phyloP scores from a whole-genome alignment of 2,329 filamentous ascomycete genomes.

The Talaromyces sp. region DNA sequence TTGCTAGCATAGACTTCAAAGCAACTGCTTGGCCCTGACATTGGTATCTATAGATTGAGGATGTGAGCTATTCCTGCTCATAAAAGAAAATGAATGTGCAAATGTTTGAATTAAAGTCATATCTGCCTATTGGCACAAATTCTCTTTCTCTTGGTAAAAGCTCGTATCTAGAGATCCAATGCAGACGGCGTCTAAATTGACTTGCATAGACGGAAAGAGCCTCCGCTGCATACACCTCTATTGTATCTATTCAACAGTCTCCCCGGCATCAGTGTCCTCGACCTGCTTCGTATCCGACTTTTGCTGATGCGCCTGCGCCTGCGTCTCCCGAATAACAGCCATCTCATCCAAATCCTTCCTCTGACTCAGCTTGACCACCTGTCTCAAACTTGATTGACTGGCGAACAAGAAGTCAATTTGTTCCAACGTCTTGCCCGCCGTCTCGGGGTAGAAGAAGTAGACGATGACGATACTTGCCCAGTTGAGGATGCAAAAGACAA shows the following conservation, averaged over 20 bases:
- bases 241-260: not conserved
- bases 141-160: too few species aligned
- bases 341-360: conserved; percentile 19
- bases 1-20: not conserved
- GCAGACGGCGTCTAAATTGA: not conserved
- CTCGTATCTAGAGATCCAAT: too few species aligned
- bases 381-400: conserved; percentile 17
- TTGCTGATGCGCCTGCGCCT: conserved; percentile 19
- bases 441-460: conserved; percentile 35
- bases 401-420: conserved; percentile 28
- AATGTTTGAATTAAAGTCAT: not conserved
- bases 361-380: conserved; percentile 20
- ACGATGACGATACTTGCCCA: conserved; percentile 46
- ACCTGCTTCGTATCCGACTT: conserved; percentile 16
- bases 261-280: conserved; percentile 1
- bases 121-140: not conserved
- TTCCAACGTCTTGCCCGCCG: conserved; percentile 24
- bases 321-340: conserved; percentile 16
- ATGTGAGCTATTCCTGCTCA: not conserved
- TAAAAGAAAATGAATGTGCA: not conserved
- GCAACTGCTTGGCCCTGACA: not conserved
- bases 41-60: not conserved
- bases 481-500: conserved; percentile 31
- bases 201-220: not conserved
- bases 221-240: not conserved